Percentiles rank a stretch among this genome's conserved stretches.
Evolutionary conservation across 805 yeast genomes (phyloP).

Genomic region (Saturnispora silvae): DNA sequence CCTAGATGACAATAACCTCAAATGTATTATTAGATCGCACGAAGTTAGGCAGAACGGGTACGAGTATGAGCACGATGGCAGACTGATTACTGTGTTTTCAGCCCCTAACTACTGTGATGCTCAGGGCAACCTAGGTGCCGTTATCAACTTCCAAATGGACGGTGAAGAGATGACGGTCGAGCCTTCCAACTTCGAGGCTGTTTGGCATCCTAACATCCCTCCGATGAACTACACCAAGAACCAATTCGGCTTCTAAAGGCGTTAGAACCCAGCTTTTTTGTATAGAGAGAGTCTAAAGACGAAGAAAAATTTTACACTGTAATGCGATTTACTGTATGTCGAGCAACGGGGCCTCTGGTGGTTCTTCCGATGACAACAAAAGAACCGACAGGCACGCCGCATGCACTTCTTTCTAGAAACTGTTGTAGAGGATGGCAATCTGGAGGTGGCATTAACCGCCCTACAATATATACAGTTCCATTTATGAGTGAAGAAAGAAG

Average conservation of each 20-base stretch:
- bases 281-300: too few relatives aligned
- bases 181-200: constrained; percentile 57
- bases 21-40: constrained; percentile 84
- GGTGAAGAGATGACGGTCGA: constrained; percentile 32
- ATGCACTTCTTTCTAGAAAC: constrained; percentile 23
- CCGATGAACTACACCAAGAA: constrained; percentile 83
- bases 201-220: constrained; percentile 78
- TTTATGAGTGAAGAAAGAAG: constrained; percentile 25
- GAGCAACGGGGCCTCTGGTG: too few relatives aligned
- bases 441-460: constrained; percentile 27
- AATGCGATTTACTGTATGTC: constrained; percentile 2
- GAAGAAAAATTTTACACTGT: too few relatives aligned
- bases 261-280: neutral
- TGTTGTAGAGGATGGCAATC: constrained; percentile 32
- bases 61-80: constrained; percentile 77
- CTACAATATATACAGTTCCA: constrained; percentile 30
- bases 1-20: constrained; percentile 58
- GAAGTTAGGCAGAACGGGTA: constrained; percentile 92
- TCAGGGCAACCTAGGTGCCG: constrained; percentile 86
- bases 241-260: constrained; percentile 28
- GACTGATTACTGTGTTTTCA: constrained; percentile 85
- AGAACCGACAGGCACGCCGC: too few relatives aligned
- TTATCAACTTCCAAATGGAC: constrained; percentile 53
- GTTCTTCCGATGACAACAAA: too few relatives aligned
- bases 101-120: constrained; percentile 97